Conservation (phyloP, 2,329 filamentous ascomycete species). For the Hysterium pulicare region DNA sequence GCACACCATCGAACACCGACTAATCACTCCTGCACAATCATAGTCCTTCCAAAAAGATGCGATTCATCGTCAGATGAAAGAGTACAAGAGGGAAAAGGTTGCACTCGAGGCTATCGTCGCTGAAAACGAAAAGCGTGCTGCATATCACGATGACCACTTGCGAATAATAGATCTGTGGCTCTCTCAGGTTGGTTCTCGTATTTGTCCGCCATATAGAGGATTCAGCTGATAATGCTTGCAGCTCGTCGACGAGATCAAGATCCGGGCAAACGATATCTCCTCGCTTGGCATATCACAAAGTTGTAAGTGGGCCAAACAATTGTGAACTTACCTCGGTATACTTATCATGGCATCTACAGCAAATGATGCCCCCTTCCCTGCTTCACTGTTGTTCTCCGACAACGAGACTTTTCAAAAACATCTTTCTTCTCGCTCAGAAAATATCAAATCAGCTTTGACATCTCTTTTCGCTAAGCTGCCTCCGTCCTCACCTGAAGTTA, state of each 20-base stretch:
- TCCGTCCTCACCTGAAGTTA: conserved; percentile 62
- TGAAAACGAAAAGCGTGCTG: conserved; percentile 72
- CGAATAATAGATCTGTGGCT: conserved; percentile 92
- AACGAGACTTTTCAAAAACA: conserved; percentile 70
- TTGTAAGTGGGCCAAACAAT: conserved; percentile 16
- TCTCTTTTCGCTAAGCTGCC: conserved; percentile 58
- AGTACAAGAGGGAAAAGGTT: conserved; percentile 88
- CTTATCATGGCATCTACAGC: conserved; percentile 17
- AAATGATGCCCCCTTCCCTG: conserved; percentile 43
- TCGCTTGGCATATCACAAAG: conserved; percentile 13
- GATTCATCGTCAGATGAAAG: conserved; percentile 94
- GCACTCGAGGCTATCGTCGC: conserved; percentile 77
- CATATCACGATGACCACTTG: conserved; percentile 88
- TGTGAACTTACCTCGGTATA: not conserved
- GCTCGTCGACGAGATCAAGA: conserved; percentile 49
- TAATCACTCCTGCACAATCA: conserved; percentile 25
- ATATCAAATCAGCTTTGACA: conserved; percentile 72
- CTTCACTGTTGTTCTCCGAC: conserved; percentile 54
- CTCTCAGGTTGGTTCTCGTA: conserved; percentile 66
- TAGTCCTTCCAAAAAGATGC: conserved; percentile 94
- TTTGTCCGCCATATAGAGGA: conserved; percentile 7
- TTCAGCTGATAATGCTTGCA: conserved; percentile 26
- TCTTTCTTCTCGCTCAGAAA: conserved; percentile 69
- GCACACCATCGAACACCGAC: conserved; percentile 24
- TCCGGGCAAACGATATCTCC: conserved; percentile 38